Evolutionary conservation across 2,329 filamentous ascomycete genomes (phyloP), one percentile per base, ranked within the genome.

Genomic region (Pseudogymnoascus pannorum): DNA sequence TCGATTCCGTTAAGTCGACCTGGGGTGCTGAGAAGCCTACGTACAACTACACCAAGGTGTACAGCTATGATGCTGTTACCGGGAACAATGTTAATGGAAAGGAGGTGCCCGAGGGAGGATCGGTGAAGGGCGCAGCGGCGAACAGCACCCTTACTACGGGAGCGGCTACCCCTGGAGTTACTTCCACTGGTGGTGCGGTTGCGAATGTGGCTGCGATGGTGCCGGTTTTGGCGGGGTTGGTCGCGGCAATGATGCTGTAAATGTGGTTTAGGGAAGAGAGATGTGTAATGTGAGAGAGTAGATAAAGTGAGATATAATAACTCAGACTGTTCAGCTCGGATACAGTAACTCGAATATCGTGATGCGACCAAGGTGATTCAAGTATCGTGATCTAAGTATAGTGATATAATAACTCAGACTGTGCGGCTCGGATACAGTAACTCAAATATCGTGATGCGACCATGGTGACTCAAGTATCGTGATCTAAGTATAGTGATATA

Each of bases 31-130:
- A 59, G 4, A 58, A 60, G 57, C 61, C 63, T 3, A 61, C 65
- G n/a, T 61, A 59, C 11, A 65, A 67, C 35, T 68, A 68, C 59
- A 65, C 64, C 9, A 62, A 62, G 29, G 48, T 54, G 1, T 68
- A 66, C 44, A 65, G 63, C n/a, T 67, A 66, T 60, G 65, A 67
- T 44, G 31, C 42, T 57, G 38, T 31, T 4, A 63, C 48, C 24
- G 40, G 58, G 1, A 64, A 61, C 20, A 63, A 66, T 44, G 60
- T 61, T 18, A 63, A 61, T 20, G 64, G 62, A 6, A 48, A 48
- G 42, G 6, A 20, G 20, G 42, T 48, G 12, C 42, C 42, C 5
- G 3, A 5, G 6, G 42, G 20, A 2, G 42, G 42, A 3, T 48
- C 42, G 42, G 42, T 48, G 14, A 48, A 7, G 14, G 22, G 20